Evolutionary conservation across 176 grass and related monocot species (phyloP).

Genomic region (Eragrostis nindensis): DNA sequence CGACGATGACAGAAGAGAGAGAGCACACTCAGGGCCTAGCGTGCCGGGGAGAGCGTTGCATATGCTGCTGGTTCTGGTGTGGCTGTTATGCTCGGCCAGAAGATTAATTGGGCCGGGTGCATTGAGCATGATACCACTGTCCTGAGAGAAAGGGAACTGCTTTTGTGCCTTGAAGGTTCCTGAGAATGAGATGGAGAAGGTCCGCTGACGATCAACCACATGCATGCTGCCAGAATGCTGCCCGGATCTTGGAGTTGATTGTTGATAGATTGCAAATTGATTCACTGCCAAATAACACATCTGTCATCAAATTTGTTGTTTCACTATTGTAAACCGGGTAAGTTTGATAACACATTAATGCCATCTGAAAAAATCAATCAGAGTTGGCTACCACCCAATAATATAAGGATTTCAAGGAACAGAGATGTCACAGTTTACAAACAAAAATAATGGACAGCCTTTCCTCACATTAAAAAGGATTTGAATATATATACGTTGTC

Average conservation of each 20-base stretch:
- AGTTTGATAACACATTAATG: neutral
- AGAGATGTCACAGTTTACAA: neutral
- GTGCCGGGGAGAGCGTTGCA: constrained; percentile 27
- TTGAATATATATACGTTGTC: neutral
- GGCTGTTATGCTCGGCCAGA: constrained; percentile 27
- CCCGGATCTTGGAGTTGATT: constrained; percentile 12
- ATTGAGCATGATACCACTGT: neutral
- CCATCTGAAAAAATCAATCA: neutral
- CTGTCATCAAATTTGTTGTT: neutral
- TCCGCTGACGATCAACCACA: constrained; percentile 4
- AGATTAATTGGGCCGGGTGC: neutral
- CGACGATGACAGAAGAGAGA: constrained; percentile 98
- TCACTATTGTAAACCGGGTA: neutral
- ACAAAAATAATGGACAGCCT: neutral
- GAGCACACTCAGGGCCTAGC: constrained; percentile 75
- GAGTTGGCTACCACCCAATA: neutral
- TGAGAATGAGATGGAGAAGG: constrained; percentile 65
- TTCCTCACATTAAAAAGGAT: neutral
- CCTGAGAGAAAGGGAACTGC: constrained; percentile 49
- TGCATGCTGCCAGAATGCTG: constrained; percentile 17
- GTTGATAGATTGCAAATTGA: constrained; percentile 40
- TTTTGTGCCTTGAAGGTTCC: constrained; percentile 35
- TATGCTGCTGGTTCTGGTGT: constrained; percentile 22
- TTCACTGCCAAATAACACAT: constrained; percentile 4
- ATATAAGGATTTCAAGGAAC: neutral